Conservation (phyloP, 1,284 basidiomycete genomes). For the Pseudomicrostroma phylloplanum region DNA sequence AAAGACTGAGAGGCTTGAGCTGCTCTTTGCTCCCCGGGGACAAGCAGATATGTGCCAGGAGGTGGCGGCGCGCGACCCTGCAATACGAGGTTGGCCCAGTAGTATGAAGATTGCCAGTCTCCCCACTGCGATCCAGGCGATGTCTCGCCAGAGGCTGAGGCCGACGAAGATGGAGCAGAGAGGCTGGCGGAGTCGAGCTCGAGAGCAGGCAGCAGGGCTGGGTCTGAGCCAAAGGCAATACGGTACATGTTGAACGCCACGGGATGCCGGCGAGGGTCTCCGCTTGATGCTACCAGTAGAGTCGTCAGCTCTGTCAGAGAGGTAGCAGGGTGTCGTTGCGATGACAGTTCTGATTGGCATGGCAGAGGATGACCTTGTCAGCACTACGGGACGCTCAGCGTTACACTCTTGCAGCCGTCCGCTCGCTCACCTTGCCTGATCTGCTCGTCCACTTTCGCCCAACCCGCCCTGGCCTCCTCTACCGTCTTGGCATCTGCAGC, state of each 20-base stretch:
- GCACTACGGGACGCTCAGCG: no score
- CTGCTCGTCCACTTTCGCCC: neutral
- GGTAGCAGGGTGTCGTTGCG: neutral
- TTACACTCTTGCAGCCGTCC: neutral
- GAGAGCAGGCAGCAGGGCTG: slow-evolving; percentile 7
- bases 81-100: slow-evolving; percentile 15
- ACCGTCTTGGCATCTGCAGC: slow-evolving; percentile 2
- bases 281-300: neutral
- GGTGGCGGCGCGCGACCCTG: slow-evolving; percentile 14
- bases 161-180: neutral
- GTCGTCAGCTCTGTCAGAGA: slow-evolving; percentile 11
- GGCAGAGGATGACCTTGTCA: no score
- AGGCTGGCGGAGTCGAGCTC: slow-evolving; percentile 1
- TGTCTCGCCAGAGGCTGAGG: no score
- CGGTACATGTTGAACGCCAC: slow-evolving; percentile 17
- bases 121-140: neutral
- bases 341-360: neutral
- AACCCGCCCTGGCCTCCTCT: neutral
- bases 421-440: neutral
- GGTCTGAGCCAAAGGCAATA: slow-evolving; percentile 15
- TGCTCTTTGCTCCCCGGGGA: neutral
- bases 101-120: slow-evolving; percentile 12
- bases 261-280: slow-evolving; percentile 13
- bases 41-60: slow-evolving; percentile 10
- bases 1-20: slow-evolving; percentile 7